These are phyloP conservation scores for Solanum lycopersicoides DNA, from an alignment of 257 asterid genomes.

Conservation along the genomic window DNA sequence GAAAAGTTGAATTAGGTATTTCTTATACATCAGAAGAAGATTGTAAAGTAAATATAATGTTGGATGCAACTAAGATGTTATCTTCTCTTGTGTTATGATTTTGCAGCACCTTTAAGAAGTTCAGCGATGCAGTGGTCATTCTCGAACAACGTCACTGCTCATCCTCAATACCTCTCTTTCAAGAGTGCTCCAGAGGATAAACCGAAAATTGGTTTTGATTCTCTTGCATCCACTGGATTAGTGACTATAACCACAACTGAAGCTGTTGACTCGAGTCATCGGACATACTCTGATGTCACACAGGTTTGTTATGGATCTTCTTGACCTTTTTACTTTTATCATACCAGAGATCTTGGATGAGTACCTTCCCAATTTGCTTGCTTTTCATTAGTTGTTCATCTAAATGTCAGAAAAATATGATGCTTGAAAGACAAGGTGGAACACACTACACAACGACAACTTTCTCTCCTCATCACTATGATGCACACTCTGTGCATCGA, in stretches of 20 bases:
- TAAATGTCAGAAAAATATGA: neutral
- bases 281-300: constrained; percentile 16
- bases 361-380: neutral
- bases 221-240: constrained; percentile 59
- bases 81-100: constrained; percentile 1
- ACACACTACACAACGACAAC: neutral
- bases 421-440: constrained; percentile 3
- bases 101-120: constrained; percentile 41
- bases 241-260: constrained; percentile 45
- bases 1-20: neutral
- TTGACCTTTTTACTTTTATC: neutral
- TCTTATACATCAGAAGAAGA: neutral
- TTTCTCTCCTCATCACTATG: neutral
- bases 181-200: constrained; percentile 16
- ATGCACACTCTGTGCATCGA: neutral
- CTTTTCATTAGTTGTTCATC: neutral
- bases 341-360: neutral
- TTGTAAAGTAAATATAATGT: neutral
- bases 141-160: constrained; percentile 29
- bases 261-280: constrained; percentile 21
- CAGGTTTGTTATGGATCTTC: constrained; percentile 23
- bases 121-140: constrained; percentile 69
- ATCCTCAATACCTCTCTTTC: constrained; percentile 45
- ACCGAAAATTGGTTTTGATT: constrained; percentile 44
- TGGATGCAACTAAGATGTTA: neutral